Evolutionary conservation across 164 flowering plant genomes (phyloP).

Genomic region (Magnolia officinalis): DNA sequence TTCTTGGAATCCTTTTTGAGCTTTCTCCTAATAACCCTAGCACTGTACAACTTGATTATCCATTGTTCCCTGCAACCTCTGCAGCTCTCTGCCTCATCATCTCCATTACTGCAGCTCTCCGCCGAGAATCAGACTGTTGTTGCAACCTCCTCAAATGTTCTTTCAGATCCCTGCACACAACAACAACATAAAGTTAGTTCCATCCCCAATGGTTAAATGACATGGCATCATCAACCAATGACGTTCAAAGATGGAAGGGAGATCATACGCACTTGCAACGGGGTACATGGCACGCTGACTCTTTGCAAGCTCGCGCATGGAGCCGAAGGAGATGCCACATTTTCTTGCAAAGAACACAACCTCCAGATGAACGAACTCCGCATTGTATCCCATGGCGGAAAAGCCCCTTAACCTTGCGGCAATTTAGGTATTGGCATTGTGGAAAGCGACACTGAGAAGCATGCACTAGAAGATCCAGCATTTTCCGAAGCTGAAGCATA

Average conservation of each 20-base stretch:
- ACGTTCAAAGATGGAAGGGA: not conserved
- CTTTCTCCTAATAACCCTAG: slow-evolving; percentile 3
- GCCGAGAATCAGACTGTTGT: slow-evolving; percentile 88
- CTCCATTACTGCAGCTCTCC: slow-evolving; percentile 98
- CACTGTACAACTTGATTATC: slow-evolving; percentile 29
- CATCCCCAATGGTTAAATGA: not conserved
- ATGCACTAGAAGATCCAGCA: slow-evolving; percentile 98
- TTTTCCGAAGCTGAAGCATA: slow-evolving; percentile 76
- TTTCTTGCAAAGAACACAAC: slow-evolving; percentile 88
- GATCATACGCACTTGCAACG: slow-evolving; percentile 74
- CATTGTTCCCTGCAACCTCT: slow-evolving; percentile 73
- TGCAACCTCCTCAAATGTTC: slow-evolving; percentile 86
- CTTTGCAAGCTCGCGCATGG: slow-evolving; percentile 98
- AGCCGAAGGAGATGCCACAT: slow-evolving; percentile 99
- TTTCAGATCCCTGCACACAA: slow-evolving; percentile 68
- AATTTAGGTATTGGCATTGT: slow-evolving; percentile 84
- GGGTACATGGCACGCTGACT: slow-evolving; percentile 86
- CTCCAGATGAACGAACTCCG: slow-evolving; percentile 82
- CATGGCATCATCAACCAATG: not conserved
- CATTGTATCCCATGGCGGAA: slow-evolving; percentile 94
- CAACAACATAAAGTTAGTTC: not conserved
- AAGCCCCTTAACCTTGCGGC: slow-evolving; percentile 95
- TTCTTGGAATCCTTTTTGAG: not conserved
- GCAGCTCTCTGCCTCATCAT: slow-evolving; percentile 99
- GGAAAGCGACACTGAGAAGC: slow-evolving; percentile 91